Evolutionary conservation across 306 rosid genomes (phyloP).

Genomic region (Prunus mume): DNA sequence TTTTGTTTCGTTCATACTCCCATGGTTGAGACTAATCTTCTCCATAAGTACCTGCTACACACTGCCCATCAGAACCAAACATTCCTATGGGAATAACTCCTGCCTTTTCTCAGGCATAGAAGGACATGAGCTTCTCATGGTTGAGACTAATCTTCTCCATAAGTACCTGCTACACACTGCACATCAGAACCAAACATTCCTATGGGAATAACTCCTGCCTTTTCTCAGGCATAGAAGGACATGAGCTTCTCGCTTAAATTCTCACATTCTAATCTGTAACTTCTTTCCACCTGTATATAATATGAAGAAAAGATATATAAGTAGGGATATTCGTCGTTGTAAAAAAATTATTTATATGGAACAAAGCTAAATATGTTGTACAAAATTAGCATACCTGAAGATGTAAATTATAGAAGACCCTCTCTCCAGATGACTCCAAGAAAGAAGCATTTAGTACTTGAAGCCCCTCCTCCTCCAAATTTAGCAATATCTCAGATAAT

Average conservation of each 20-base stretch:
- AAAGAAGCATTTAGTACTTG: slow-evolving; percentile 54
- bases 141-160: too few species aligned
- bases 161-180: too few species aligned
- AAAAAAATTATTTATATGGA: not conserved
- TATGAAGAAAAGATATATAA: too few species aligned
- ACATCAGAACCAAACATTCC: too few species aligned
- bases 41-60: too few species aligned
- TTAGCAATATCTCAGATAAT: slow-evolving; percentile 43
- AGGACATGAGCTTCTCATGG: slow-evolving; percentile 13
- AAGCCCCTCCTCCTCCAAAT: slow-evolving; percentile 51
- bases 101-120: not conserved
- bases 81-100: too few species aligned
- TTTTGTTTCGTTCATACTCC: too few species aligned
- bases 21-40: too few species aligned
- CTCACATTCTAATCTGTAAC: slow-evolving; percentile 15
- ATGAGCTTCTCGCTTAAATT: slow-evolving; percentile 10
- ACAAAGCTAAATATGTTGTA: not conserved
- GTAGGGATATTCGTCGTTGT: too few species aligned
- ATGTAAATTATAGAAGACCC: slow-evolving; percentile 52
- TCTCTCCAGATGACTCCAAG: slow-evolving; percentile 51
- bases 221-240: not conserved
- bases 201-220: not conserved
- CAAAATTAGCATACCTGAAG: slow-evolving; percentile 32
- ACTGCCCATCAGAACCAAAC: too few species aligned
- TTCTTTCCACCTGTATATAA: slow-evolving; percentile 17